Conservation (phyloP, 352 stramenopile species). For the Phytopythium boreale region DNA sequence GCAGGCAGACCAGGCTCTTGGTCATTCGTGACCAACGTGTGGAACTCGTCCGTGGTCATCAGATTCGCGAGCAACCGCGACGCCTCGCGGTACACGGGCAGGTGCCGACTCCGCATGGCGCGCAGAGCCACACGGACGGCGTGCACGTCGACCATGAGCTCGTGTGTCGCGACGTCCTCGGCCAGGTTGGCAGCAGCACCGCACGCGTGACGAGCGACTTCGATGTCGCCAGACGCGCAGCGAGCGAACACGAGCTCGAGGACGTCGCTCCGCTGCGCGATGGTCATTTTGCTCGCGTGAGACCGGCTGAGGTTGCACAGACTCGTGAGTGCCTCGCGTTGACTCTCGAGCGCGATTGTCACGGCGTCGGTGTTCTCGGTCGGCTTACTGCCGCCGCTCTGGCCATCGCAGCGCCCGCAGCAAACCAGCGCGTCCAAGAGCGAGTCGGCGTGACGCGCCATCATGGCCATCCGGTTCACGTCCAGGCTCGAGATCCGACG, state of each 20-base stretch:
- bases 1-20: slow-evolving; percentile 60
- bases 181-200: slow-evolving; percentile 91
- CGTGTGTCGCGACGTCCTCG: slow-evolving; percentile 83
- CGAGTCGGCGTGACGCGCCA: slow-evolving; percentile 43
- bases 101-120: slow-evolving; percentile 86
- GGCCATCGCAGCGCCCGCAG: slow-evolving; percentile 27
- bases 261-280: slow-evolving; percentile 41
- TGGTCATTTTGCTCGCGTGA: slow-evolving; percentile 70
- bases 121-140: slow-evolving; percentile 87
- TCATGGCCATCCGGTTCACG: slow-evolving; percentile 83
- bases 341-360: slow-evolving; percentile 67
- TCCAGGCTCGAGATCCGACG: slow-evolving; percentile 82
- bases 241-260: slow-evolving; percentile 67
- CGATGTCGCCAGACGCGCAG: slow-evolving; percentile 81
- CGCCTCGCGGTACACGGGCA: slow-evolving; percentile 91
- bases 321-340: slow-evolving; percentile 86
- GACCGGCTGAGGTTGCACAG: slow-evolving; percentile 86
- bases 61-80: slow-evolving; percentile 90
- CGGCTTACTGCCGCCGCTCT: neutral
- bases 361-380: slow-evolving; percentile 17
- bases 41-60: slow-evolving; percentile 75
- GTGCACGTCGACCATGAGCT: slow-evolving; percentile 80
- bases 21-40: slow-evolving; percentile 83
- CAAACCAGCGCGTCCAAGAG: slow-evolving; percentile 54
- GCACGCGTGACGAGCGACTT: slow-evolving; percentile 90